These are phyloP conservation scores for Aquanectria penicillioides DNA, from an alignment of 2,329 filamentous ascomycete genomes.

Conservation along the genomic window DNA sequence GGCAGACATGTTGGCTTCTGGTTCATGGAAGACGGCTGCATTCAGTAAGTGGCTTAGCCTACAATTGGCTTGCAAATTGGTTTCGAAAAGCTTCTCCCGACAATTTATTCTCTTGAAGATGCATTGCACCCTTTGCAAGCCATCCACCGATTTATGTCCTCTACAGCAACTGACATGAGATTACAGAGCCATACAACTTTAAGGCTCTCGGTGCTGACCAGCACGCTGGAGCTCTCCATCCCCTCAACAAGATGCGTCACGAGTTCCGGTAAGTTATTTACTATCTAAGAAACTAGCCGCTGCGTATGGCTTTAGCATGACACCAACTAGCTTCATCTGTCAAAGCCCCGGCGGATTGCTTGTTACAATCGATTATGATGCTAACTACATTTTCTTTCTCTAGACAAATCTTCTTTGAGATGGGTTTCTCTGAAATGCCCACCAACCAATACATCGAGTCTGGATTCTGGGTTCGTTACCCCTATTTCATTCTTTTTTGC, in stretches of 20 bases:
- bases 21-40: constrained; percentile 89
- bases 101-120: too few species aligned
- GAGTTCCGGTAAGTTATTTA: constrained; percentile 75
- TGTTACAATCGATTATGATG: too few species aligned
- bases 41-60: constrained; percentile 73
- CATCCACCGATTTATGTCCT: too few species aligned
- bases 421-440: constrained; percentile 98
- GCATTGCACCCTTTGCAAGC: too few species aligned
- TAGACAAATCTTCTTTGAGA: constrained; percentile 94
- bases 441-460: constrained; percentile 94
- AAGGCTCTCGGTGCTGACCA: constrained; percentile 74
- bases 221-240: constrained; percentile 69
- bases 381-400: not conserved
- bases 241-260: constrained; percentile 91
- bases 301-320: too few species aligned
- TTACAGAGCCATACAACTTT: constrained; percentile 74
- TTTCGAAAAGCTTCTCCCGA: too few species aligned
- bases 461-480: constrained; percentile 76
- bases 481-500: not conserved
- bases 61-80: constrained; percentile 58
- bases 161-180: not conserved
- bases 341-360: too few species aligned
- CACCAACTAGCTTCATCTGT: too few species aligned
- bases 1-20: constrained; percentile 87
- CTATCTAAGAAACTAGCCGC: too few species aligned